Percentiles rank a stretch among this genome's conserved stretches.
These are phyloP conservation scores for Brassica carinata DNA, from an alignment of 345 rosid genomes.

Conservation along the genomic window DNA sequence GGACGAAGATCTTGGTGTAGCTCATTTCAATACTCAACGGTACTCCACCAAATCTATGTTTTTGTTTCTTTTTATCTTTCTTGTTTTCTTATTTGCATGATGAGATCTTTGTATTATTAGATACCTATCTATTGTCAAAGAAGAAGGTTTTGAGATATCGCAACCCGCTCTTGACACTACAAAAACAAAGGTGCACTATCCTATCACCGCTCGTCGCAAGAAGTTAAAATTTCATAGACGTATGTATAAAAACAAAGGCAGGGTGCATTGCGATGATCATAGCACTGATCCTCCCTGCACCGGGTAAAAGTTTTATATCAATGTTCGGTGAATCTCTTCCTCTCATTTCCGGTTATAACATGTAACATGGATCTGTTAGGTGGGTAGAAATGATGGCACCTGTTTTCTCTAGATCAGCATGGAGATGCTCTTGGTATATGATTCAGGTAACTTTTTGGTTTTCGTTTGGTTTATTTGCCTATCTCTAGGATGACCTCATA, in stretches of 20 bases:
- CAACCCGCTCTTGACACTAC: constrained; percentile 91
- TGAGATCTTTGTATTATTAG: constrained; percentile 35
- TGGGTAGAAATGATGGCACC: constrained; percentile 99
- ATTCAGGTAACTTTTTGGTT: constrained; percentile 63
- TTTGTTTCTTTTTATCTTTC: neutral
- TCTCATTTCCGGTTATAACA: neutral
- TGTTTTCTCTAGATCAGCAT: constrained; percentile 86
- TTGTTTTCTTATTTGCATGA: neutral
- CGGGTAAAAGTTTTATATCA: constrained; percentile 50
- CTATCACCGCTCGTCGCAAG: constrained; percentile 63
- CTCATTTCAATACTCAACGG: constrained; percentile 69
- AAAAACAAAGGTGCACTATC: constrained; percentile 76
- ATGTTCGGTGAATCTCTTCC: neutral
- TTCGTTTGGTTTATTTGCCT: neutral
- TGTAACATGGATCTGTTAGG: constrained; percentile 44
- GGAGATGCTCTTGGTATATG: constrained; percentile 95
- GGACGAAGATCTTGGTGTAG: constrained; percentile 95
- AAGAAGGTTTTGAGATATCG: constrained; percentile 86
- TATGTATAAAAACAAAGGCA: constrained; percentile 80
- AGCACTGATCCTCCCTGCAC: constrained; percentile 90
- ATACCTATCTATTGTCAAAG: constrained; percentile 64
- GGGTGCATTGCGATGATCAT: constrained; percentile 61
- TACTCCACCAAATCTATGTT: constrained; percentile 10
- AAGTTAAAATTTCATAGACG: constrained; percentile 69
- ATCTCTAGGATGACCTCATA: neutral